Conservation (phyloP, 1,139 yeast genomes). For the Petasospora rhodanensis region DNA sequence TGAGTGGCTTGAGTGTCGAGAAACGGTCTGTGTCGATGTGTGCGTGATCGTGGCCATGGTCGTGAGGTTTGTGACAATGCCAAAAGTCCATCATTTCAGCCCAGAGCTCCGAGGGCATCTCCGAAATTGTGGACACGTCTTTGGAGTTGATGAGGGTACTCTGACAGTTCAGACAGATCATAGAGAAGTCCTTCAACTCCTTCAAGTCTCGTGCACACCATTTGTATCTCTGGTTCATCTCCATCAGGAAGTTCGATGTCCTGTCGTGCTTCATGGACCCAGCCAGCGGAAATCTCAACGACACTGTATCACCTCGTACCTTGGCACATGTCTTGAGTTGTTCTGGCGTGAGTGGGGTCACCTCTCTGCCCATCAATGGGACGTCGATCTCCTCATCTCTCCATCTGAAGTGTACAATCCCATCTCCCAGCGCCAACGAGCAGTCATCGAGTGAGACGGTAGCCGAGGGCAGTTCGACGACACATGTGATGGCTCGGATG, state of each 20-base stretch:
- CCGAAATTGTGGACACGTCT: conserved; percentile 36
- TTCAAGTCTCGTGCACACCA: conserved; percentile 24
- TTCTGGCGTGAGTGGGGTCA: no score
- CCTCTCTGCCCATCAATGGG: no score
- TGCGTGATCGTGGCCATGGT: conserved; percentile 18
- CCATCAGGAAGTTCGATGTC: conserved; percentile 20
- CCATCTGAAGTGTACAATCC: no score
- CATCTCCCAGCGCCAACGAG: no score
- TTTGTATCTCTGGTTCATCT: conserved; percentile 17
- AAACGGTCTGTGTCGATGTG: conserved; percentile 25
- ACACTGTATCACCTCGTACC: conserved; percentile 3
- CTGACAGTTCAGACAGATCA: conserved; percentile 36
- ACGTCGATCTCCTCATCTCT: no score
- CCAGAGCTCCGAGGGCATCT: conserved; percentile 93
- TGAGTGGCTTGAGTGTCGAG: conserved; percentile 41
- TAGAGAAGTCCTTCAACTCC: conserved; percentile 8
- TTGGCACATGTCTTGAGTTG: conserved; percentile 9
- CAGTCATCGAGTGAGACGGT: no score
- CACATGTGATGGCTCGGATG: no score
- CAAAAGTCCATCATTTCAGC: conserved; percentile 94
- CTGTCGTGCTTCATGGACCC: conserved; percentile 6
- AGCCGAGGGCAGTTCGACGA: no score
- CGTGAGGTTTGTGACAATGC: conserved; percentile 91
- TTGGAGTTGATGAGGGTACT: conserved; percentile 30
- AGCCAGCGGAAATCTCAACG: conserved; percentile 14